Evolutionary conservation across 1,284 basidiomycete species (phyloP).

Genomic region (Heterobasidion parviporum): DNA sequence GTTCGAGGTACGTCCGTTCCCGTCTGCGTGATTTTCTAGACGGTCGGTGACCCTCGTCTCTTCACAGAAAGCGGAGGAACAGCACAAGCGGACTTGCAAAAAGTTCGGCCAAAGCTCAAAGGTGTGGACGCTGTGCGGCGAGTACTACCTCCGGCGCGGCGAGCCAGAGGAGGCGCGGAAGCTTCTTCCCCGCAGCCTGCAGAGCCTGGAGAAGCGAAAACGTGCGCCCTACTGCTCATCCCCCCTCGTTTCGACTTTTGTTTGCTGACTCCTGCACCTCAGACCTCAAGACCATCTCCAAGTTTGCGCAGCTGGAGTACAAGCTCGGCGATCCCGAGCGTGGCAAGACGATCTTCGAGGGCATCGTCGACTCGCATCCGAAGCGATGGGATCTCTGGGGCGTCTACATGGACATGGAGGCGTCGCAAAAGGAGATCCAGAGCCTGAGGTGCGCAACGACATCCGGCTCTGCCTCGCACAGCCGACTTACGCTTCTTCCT

Average conservation of each 20-base stretch:
- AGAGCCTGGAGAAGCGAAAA: slow-evolving; percentile 91
- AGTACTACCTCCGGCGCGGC: slow-evolving; percentile 68
- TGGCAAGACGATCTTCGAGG: slow-evolving; percentile 94
- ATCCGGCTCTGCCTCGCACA: background rate
- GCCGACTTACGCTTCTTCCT: slow-evolving; percentile 4
- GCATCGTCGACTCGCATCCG: slow-evolving; percentile 89
- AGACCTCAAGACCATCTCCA: slow-evolving; percentile 94
- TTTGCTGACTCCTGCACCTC: slow-evolving; percentile 1
- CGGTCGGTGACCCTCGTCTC: background rate
- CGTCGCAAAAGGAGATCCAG: slow-evolving; percentile 68
- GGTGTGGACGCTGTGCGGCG: slow-evolving; percentile 86
- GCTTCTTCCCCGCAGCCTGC: slow-evolving; percentile 83
- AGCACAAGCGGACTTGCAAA: slow-evolving; percentile 78
- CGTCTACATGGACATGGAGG: slow-evolving; percentile 95
- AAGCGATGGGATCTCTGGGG: slow-evolving; percentile 96
- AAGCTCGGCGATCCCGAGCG: slow-evolving; percentile 91
- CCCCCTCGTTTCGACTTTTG: background rate
- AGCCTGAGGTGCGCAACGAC: slow-evolving; percentile 50
- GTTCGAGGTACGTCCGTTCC: slow-evolving; percentile 46
- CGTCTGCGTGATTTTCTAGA: background rate
- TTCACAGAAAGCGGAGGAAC: slow-evolving; percentile 75
- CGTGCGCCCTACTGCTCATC: slow-evolving; percentile 56
- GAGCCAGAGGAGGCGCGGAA: slow-evolving; percentile 77
- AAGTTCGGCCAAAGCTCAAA: slow-evolving; percentile 91
- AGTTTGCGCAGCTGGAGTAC: slow-evolving; percentile 94